Evolutionary conservation across 2,329 filamentous ascomycete species (phyloP).

Genomic region (Nigrospora sphaerica): DNA sequence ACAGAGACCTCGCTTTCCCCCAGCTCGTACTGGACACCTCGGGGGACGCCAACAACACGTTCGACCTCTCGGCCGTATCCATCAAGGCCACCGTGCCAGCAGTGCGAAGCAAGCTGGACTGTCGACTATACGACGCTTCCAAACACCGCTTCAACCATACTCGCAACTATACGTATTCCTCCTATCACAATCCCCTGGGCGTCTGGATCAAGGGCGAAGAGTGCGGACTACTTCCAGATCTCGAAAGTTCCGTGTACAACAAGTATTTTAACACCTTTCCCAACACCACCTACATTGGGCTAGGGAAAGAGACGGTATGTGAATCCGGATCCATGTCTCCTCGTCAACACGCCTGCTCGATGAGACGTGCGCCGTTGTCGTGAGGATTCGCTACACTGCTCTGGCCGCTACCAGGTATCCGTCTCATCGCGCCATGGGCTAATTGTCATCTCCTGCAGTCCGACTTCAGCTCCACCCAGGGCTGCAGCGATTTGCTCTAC

Average conservation of each 20-base stretch:
- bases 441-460: not conserved
- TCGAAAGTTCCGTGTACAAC: not conserved
- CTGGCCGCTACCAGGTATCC: not conserved
- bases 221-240: not conserved
- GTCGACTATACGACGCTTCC: not conserved
- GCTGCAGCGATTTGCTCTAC: not conserved
- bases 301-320: not conserved
- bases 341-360: too few species aligned
- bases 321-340: not conserved
- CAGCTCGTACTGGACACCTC: not conserved
- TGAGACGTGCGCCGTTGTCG: not conserved
- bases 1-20: slow-evolving; percentile 19
- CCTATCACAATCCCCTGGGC: not conserved
- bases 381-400: too few species aligned
- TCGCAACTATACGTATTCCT: not conserved
- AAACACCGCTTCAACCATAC: not conserved
- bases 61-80: not conserved
- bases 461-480: not conserved
- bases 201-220: not conserved
- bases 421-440: not conserved
- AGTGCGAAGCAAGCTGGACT: not conserved
- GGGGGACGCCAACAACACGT: not conserved
- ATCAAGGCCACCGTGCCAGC: not conserved
- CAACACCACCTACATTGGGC: not conserved
- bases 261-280: not conserved